Conservation (phyloP, 1,284 basidiomycete genomes). For the Ceratobasidium sp. region DNA sequence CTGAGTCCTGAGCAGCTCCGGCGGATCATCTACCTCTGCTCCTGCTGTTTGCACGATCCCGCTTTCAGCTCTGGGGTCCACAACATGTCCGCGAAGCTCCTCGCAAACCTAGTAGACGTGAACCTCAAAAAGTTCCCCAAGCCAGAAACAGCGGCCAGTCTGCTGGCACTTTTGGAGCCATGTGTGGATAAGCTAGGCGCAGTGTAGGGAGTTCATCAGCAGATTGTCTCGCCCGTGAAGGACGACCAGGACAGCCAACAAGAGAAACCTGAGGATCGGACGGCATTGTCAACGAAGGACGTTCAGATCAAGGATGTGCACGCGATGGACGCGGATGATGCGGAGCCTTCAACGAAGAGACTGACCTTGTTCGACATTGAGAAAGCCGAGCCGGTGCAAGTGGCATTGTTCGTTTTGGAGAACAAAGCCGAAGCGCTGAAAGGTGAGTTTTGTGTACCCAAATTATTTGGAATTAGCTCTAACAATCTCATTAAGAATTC, state of each 20-base stretch:
- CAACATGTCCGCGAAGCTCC: conserved; percentile 91
- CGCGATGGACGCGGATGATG: conserved; percentile 15
- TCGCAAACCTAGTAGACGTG: too few relatives aligned
- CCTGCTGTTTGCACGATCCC: conserved; percentile 89
- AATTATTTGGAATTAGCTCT: too few relatives aligned
- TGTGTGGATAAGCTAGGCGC: conserved; percentile 88
- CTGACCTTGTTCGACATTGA: conserved; percentile 49
- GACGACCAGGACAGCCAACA: conserved; percentile 47
- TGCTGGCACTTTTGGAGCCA: conserved; percentile 81
- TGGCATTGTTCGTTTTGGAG: too few relatives aligned
- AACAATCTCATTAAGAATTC: too few relatives aligned
- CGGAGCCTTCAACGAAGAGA: conserved; percentile 9
- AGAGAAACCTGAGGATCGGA: conserved; percentile 2
- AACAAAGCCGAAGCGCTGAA: too few relatives aligned
- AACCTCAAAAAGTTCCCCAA: conserved; percentile 78
- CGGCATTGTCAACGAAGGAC: conserved; percentile 9
- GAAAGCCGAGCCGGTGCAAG: too few relatives aligned
- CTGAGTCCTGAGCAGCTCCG: conserved; percentile 83
- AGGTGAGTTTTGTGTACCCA: too few relatives aligned
- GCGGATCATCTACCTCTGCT: conserved; percentile 85
- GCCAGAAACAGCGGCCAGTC: conserved; percentile 69
- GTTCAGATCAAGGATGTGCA: conserved; percentile 25
- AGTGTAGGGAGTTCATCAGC: conserved; percentile 66
- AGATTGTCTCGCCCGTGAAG: conserved; percentile 61
- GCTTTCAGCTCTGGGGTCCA: conserved; percentile 84